Conservation (phyloP, 2,329 filamentous ascomycete species). For the Davidsoniella australis region DNA sequence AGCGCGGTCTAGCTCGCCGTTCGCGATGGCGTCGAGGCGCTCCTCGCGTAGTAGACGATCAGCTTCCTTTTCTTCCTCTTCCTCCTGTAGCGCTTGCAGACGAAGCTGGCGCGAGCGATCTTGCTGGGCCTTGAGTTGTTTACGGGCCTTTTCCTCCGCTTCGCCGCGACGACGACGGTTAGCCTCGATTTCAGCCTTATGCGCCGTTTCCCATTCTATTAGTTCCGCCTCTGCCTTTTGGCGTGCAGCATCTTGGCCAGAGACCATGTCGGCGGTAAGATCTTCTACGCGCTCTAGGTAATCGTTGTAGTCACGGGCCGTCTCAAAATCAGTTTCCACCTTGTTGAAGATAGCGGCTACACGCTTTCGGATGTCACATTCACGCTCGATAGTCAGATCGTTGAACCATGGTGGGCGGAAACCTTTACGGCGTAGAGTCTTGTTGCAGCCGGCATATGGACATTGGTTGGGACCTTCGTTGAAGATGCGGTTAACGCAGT, state of each 20-base stretch:
- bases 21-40: conserved; percentile 52
- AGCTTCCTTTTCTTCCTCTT: conserved; percentile 51
- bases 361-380: conserved; percentile 76
- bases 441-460: conserved; percentile 73
- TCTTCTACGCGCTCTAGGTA: conserved; percentile 88
- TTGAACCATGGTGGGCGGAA: conserved; percentile 84
- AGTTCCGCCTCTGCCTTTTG: conserved; percentile 28
- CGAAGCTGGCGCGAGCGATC: conserved; percentile 37
- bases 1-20: conserved; percentile 41
- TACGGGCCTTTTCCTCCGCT: conserved; percentile 34
- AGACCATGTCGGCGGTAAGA: conserved; percentile 74
- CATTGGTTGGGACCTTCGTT: conserved; percentile 80
- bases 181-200: conserved; percentile 50
- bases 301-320: conserved; percentile 70
- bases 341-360: conserved; percentile 73
- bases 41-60: conserved; percentile 47
- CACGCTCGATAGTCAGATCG: conserved; percentile 73
- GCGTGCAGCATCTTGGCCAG: conserved; percentile 48
- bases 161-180: conserved; percentile 38
- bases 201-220: conserved; percentile 51
- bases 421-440: conserved; percentile 66
- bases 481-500: conserved; percentile 90
- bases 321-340: conserved; percentile 78
- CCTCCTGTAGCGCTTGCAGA: conserved; percentile 45
- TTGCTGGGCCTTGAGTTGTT: conserved; percentile 50